Base-by-base conservation (phyloP, 2,329 filamentous ascomycete species). In the Xylariaceae sp. region DNA sequence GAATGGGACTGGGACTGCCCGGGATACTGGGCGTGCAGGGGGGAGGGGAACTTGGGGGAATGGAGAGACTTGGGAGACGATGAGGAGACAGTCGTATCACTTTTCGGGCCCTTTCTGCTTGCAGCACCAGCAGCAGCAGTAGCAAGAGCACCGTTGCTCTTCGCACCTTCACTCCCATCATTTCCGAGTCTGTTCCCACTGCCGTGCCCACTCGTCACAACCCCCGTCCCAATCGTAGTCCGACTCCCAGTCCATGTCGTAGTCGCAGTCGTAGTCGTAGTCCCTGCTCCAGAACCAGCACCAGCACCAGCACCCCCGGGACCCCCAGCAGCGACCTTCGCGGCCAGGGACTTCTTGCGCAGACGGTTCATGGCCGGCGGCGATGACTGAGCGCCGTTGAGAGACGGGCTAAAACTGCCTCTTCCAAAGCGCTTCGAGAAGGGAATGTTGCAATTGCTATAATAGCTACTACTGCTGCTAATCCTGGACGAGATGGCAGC, bases 391-490 rank as follows among this genome's bases (percentile, higher is more conserved):
- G 64, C 66, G 10, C 64, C 67, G 17, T 63, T 65, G 15, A 68
- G 68, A 37, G 68, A 65, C 34, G 71, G 60, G 62, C 67, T 70
- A 55, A 71, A 69, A 15, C 66, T 66, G 55, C 66, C 65, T 56
- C 69, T 67, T 13, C 58, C 64, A 56, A 72, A 67, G 18, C 64
- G 67, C 49, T 66, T 69, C 13, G 69, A 63, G 56, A 71, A 72
- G 44, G 66, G 48, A 8, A 50, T 50, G 48, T 13, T 51, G 11
- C 49, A 8, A 17, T n/a, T 35, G 13, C 11, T 51, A 30, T 30
- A 30, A 30, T 30, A 30, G 49, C 49, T 34, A 23, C 34, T 23
- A 15, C 18, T 49, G 47, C n/a, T 42, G 49, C 35, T 18, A 18
- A 11, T 18, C 4, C 15, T 53, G 9, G 51, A 4, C 4, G 10